A percentile compares a stretch with the other conserved stretches of the same genome.
Evolutionary conservation across 169 alveolate species (phyloP).

Genomic region (Pseudocohnilembus persalinus): DNA sequence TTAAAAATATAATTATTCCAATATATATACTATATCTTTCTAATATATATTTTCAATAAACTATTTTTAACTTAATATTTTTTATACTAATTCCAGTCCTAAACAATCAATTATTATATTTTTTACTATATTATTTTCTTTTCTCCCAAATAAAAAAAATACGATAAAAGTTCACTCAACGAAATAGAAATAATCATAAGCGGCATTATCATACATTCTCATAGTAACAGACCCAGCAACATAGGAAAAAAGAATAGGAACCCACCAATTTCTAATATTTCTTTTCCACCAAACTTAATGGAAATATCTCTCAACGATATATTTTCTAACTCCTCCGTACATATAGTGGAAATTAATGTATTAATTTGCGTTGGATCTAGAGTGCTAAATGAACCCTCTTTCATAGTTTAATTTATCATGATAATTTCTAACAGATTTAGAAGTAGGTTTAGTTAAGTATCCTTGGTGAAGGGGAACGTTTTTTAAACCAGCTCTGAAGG

Average conservation of each 20-base stretch:
- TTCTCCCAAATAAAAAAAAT: too few relatives aligned
- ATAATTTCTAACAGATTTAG: constrained; percentile 43
- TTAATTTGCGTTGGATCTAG: constrained; percentile 68
- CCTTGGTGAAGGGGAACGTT: constrained; percentile 56
- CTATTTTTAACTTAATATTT: too few relatives aligned
- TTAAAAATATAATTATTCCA: too few relatives aligned
- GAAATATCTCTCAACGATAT: constrained; percentile 61
- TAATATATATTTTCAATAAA: too few relatives aligned
- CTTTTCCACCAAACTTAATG: constrained; percentile 52
- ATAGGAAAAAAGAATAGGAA: constrained; percentile 56
- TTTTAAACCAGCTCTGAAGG: constrained; percentile 71
- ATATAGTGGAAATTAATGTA: constrained; percentile 67
- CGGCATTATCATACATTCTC: constrained; percentile 70
- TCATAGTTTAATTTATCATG: constrained; percentile 47
- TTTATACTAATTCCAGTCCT: too few relatives aligned
- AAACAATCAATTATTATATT: too few relatives aligned
- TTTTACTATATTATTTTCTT: too few relatives aligned
- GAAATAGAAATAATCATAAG: constrained; percentile 76
- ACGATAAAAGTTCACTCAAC: constrained; percentile 72
- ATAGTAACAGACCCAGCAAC: constrained; percentile 54
- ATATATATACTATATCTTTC: too few relatives aligned
- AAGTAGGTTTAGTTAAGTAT: constrained; percentile 42
- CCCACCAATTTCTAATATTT: constrained; percentile 57
- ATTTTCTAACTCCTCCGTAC: constrained; percentile 68
- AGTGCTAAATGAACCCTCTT: constrained; percentile 73